Percentiles rank a stretch among this genome's conserved stretches.
Evolutionary conservation across 2,329 filamentous ascomycete genomes (phyloP).

Genomic region (Pseudogymnoascus sp.): DNA sequence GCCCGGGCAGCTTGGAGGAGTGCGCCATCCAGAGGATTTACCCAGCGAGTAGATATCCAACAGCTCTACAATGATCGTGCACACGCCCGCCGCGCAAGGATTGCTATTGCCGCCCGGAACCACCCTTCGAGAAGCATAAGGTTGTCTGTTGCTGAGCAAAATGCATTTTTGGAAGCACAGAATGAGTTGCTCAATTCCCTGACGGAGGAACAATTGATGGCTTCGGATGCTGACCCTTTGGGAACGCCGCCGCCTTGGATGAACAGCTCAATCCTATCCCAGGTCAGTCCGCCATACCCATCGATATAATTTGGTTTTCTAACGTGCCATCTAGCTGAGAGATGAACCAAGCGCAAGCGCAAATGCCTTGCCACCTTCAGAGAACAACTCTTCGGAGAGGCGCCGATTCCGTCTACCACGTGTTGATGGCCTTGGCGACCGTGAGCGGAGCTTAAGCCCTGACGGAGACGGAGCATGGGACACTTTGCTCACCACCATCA

Average conservation of each 20-base stretch:
- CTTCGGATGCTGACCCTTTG: not conserved
- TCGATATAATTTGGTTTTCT: not conserved
- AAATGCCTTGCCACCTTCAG: not conserved
- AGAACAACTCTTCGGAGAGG: not conserved
- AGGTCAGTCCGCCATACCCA: not conserved
- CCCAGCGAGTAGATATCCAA: not conserved
- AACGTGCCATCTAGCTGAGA: not conserved
- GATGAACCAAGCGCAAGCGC: not conserved
- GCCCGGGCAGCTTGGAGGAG: not conserved
- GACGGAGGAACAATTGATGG: not conserved
- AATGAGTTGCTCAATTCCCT: not conserved
- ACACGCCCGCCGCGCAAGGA: not conserved
- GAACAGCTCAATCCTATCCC: not conserved
- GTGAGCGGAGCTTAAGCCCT: conserved; percentile 73
- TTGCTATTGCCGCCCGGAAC: not conserved
- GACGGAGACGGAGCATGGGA: conserved; percentile 64
- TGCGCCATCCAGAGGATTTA: not conserved
- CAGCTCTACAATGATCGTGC: not conserved
- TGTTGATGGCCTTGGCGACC: conserved; percentile 74
- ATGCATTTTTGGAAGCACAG: not conserved
- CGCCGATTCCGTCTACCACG: conserved; percentile 16
- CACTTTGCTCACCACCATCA: conserved; percentile 70
- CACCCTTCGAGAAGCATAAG: not conserved
- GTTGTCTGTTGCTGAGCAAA: not conserved
- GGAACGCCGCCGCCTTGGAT: not conserved